Conservation (phyloP, 305 asterid species). For the Nicotiana rustica region DNA sequence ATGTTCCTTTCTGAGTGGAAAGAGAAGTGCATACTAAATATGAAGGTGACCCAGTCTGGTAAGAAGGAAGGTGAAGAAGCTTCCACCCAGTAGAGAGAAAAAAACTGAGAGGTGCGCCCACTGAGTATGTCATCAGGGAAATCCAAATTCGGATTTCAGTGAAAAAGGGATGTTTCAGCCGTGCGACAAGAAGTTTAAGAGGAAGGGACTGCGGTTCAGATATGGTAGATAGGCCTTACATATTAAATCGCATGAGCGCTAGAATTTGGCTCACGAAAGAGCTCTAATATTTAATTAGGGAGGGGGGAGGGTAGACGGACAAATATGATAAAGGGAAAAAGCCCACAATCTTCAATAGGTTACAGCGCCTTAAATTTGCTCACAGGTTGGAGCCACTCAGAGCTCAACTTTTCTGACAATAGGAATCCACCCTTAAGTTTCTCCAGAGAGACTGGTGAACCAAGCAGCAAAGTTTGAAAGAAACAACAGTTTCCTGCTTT, state of each 20-base stretch:
- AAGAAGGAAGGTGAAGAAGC: constrained; percentile 27
- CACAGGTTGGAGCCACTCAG: background rate
- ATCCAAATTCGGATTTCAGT: background rate
- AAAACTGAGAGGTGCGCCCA: background rate
- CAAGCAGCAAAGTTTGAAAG: constrained; percentile 27
- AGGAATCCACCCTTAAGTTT: constrained; percentile 1
- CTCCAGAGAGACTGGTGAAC: constrained; percentile 21
- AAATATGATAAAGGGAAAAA: background rate
- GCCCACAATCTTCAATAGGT: background rate
- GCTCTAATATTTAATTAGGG: background rate
- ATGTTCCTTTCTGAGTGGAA: background rate
- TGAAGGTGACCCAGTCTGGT: constrained; percentile 10
- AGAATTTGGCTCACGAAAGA: background rate
- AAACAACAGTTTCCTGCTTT: background rate
- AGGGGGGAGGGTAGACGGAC: background rate
- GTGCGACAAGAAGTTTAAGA: background rate
- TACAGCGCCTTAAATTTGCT: background rate
- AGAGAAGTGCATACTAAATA: background rate
- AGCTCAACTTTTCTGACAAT: background rate
- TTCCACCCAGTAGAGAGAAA: background rate
- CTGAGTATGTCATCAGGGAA: background rate
- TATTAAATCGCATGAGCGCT: background rate
- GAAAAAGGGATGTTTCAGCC: background rate
- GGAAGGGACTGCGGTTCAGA: constrained; percentile 6
- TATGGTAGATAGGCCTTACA: constrained; percentile 16